These are phyloP conservation scores for Eutreptiella sp. DNA, from an alignment of 208 protist genomes.

Conservation along the genomic window DNA sequence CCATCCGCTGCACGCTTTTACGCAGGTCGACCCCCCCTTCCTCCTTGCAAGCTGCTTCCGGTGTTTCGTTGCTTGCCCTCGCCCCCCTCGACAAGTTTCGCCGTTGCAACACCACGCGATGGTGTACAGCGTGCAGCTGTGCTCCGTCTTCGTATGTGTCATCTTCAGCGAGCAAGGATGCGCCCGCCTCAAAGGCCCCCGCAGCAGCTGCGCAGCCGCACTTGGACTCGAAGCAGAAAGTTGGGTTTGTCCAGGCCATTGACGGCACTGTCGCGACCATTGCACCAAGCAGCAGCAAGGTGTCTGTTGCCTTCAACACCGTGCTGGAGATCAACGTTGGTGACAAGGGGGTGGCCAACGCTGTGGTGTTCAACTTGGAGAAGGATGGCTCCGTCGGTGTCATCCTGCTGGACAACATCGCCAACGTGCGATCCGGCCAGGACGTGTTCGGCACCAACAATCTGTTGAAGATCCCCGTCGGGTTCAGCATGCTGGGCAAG, in stretches of 20 bases:
- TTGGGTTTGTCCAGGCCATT: slow-evolving; percentile 74
- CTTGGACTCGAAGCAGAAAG: slow-evolving; percentile 71
- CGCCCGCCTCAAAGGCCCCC: no score
- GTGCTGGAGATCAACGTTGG: slow-evolving; percentile 73
- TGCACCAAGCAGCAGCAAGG: slow-evolving; percentile 57
- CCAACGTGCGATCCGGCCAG: slow-evolving; percentile 68
- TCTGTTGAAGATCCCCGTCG: slow-evolving; percentile 69
- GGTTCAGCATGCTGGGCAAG: slow-evolving; percentile 67
- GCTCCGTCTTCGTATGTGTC: no score
- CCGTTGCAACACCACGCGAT: no score
- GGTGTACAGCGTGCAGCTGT: no score
- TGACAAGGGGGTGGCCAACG: slow-evolving; percentile 55
- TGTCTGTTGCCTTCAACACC: slow-evolving; percentile 68
- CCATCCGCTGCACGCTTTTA: no score
- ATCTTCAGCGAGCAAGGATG: no score
- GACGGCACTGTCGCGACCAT: slow-evolving; percentile 73
- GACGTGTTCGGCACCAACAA: slow-evolving; percentile 72
- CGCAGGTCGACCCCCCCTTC: no score
- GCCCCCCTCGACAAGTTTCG: no score
- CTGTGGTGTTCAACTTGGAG: slow-evolving; percentile 70
- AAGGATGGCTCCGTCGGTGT: slow-evolving; percentile 72
- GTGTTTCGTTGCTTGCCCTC: no score
- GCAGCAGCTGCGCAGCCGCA: no score
- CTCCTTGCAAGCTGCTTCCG: no score
- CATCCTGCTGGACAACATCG: slow-evolving; percentile 77